Evolutionary conservation across 345 rosid genomes (phyloP).

Genomic region (Ailanthus altissimus): DNA sequence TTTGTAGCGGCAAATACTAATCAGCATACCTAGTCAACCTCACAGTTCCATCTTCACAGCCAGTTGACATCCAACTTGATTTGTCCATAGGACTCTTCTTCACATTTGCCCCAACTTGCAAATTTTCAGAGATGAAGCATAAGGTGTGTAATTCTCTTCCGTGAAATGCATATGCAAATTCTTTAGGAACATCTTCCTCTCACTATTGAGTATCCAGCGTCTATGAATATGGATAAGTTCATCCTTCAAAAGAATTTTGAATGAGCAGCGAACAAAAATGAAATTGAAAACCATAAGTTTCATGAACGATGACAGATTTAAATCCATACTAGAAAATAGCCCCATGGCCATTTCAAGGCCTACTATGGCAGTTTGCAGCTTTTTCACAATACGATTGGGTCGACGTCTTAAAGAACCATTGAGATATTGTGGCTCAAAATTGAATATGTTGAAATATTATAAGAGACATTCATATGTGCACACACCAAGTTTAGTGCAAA

Average conservation of each 20-base stretch:
- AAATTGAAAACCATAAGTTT: not conserved
- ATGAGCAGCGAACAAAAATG: constrained; percentile 15
- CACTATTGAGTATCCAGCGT: constrained; percentile 52
- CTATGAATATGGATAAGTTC: constrained; percentile 76
- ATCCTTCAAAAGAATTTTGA: constrained; percentile 52
- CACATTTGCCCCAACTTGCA: constrained; percentile 31
- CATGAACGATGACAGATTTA: not conserved
- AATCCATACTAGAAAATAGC: not conserved
- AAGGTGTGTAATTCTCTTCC: constrained; percentile 94
- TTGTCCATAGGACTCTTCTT: constrained; percentile 33
- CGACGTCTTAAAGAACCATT: not conserved
- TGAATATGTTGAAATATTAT: not conserved
- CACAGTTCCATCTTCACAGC: constrained; percentile 98
- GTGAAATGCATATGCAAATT: constrained; percentile 88
- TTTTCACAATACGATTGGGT: not conserved
- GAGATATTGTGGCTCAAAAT: not conserved
- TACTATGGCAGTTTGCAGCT: not conserved
- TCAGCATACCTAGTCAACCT: constrained; percentile 76
- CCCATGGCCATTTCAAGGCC: not conserved
- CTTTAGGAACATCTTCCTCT: constrained; percentile 58
- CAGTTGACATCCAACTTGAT: constrained; percentile 89
- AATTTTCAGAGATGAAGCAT: constrained; percentile 62
- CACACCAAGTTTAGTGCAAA: not conserved
- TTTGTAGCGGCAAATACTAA: constrained; percentile 19
- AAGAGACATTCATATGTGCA: not conserved